Evolutionary conservation across 768 basidiomycete species (phyloP).

Genomic region (Suillus clintonianus): DNA sequence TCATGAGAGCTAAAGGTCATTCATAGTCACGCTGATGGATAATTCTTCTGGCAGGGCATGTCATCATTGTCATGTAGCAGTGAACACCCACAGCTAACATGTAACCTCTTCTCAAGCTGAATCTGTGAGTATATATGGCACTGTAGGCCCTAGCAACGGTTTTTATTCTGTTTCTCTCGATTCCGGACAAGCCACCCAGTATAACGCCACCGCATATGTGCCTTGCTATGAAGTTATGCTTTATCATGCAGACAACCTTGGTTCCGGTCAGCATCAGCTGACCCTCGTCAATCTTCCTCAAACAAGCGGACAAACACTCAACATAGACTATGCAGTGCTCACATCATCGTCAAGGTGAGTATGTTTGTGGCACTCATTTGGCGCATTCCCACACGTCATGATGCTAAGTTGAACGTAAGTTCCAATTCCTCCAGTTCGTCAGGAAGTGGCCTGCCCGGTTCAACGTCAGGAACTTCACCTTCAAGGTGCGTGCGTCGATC

Average conservation of each 20-base stretch:
- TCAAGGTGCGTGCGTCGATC: background rate
- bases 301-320: slow-evolving; percentile 18
- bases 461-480: slow-evolving; percentile 7
- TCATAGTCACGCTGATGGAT: slow-evolving; percentile 6
- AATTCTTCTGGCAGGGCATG: slow-evolving; percentile 22
- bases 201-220: slow-evolving; percentile 11
- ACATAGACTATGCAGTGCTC: slow-evolving; percentile 37
- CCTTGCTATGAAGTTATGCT: slow-evolving; percentile 30
- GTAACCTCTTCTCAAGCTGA: slow-evolving; percentile 32
- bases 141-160: slow-evolving; percentile 37
- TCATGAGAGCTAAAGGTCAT: background rate
- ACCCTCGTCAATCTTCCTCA: slow-evolving; percentile 34
- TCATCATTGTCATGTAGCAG: background rate
- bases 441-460: background rate
- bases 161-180: slow-evolving; percentile 40
- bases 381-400: background rate
- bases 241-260: slow-evolving; percentile 40
- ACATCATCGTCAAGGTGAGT: slow-evolving; percentile 18
- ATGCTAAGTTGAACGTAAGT: background rate
- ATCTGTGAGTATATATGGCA: slow-evolving; percentile 47
- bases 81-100: background rate
- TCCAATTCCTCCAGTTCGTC: background rate
- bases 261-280: slow-evolving; percentile 39
- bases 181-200: slow-evolving; percentile 14
- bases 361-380: background rate